Base-by-base conservation (phyloP, 2,329 filamentous ascomycete species). In the Decorospora gaudefroyi region DNA sequence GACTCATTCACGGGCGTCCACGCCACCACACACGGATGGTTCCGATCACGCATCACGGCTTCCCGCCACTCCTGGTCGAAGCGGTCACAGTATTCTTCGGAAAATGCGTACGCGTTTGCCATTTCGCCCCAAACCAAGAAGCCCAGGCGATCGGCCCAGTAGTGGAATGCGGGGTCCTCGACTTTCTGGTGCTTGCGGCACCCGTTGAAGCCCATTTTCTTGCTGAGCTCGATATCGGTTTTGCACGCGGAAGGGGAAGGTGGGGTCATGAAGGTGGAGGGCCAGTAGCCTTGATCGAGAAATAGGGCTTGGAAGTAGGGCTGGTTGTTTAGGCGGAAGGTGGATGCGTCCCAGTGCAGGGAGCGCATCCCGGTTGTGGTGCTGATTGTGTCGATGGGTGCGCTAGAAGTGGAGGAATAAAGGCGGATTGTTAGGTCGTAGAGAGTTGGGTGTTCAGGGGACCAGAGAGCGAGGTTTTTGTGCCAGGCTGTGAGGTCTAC, bases 1-100 rank as follows among this genome's bases (percentile, higher is more conserved):
- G 70, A 77, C 61, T 79, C 76, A 53, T 87, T 87, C 31, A 83
- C 78, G 0, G 82, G 82, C 2, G 84, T 87, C 84, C 84, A 87
- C 0, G 80, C 79, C 4, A 87, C 74, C 16, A 87, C 72, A 6
- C 74, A 81, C 0, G 84, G 82, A 39, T 84, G 82, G 54, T 86
- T 87, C 49, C 86, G 80, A 56, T 85, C 84, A 13, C 84, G 70
- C 59, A 76, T 76, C 4, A 87, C 78, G 4, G 79, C 76, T 60
- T 83, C 83, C 1, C 74, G 72, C 84, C 84, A 87, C 59, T 87
- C 84, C 36, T 77, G 72, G 52, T 83, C 77, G 70, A 86, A 85
- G 1, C 83, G 74, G 16, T 79, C 74, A 6, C 79, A 73, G 51
- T 84, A 85, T 19, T 80, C 76, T 4, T 74, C 59, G 51, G 75